Evolutionary conservation across 352 stramenopile genomes (phyloP), one percentile per base, ranked within the genome.

Genomic region (Globisporangium irregulare): DNA sequence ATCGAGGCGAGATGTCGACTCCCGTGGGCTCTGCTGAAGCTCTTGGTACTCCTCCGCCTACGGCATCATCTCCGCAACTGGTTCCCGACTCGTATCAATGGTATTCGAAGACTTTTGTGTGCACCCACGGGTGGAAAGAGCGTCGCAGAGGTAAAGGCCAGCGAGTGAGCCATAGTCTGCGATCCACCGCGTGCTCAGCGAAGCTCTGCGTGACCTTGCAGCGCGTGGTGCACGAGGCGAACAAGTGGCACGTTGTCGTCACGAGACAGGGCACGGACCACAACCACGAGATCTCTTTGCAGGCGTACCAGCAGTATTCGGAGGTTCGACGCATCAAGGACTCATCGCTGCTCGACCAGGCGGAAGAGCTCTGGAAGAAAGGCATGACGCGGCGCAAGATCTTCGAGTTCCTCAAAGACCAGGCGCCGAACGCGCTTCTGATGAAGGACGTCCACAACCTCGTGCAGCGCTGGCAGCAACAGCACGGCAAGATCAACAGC

Each of bases 361-460:
- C 83, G 0, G 81, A 93, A 58, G 71, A 77, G 24, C 74, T 93
- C 32, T 93, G 85, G 85, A 75, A 76, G 32, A 68, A 74, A 12
- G 85, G 85, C 22, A 73, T 76, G 34, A 77, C 79, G 46, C 79
- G 85, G 38, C 83, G 85, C 43, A 82, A 84, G 29, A 75, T 93
- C 50, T 93, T 85, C 48, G 83, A 93, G 70, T 89, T 86, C 61
- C 66, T 93, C 18, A 91, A 92, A 61, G 82, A 86, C n/a, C 74
- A 76, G 20, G 77, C 79, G 20, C 75, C 78, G 14, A 82, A 70
- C 56, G 43, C 43, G 43, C 78, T 93, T 34, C 65, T 90, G 15
- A 93, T 93, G 85, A 93, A 93, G 56, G 85, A 93, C 62, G 78
- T 93, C 12, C 85, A 93, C 69, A 93, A 93, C 46, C 79, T 92